Conservation (phyloP, 2,329 filamentous ascomycete species). For the Verticillium isaacii region DNA sequence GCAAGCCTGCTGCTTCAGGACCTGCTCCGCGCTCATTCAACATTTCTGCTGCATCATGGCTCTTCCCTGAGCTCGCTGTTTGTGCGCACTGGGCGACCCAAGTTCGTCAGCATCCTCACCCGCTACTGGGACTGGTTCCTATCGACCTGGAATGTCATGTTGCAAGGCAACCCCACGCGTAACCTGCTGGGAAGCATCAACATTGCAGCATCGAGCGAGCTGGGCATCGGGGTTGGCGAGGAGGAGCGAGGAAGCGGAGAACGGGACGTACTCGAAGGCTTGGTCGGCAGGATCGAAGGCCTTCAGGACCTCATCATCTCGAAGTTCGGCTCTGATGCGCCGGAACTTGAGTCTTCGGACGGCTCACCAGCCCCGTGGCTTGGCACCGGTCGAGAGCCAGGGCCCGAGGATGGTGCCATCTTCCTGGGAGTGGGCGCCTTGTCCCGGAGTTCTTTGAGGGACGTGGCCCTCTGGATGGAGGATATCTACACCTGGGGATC, state of each 20-base stretch:
- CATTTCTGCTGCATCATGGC: conserved; percentile 86
- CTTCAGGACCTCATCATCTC: conserved; percentile 85
- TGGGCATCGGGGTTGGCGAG: conserved; percentile 91
- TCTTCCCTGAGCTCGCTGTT: conserved; percentile 68
- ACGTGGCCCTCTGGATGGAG: conserved; percentile 82
- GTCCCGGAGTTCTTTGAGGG: conserved; percentile 64
- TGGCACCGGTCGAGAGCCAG: conserved; percentile 63
- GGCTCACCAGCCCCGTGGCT: conserved; percentile 53
- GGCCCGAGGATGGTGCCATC: conserved; percentile 74
- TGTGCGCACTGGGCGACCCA: conserved; percentile 55
- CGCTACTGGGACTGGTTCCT: conserved; percentile 74
- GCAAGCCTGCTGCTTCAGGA: conserved; percentile 74
- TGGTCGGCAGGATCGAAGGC: conserved; percentile 73
- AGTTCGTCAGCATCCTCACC: conserved; percentile 68
- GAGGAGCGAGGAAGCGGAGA: conserved; percentile 94
- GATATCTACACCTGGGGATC: conserved; percentile 81
- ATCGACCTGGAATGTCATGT: conserved; percentile 78
- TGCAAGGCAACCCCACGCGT: conserved; percentile 82
- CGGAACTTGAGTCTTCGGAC: conserved; percentile 17
- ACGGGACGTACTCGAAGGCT: conserved; percentile 87
- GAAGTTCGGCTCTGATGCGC: conserved; percentile 59
- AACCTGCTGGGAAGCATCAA: conserved; percentile 81
- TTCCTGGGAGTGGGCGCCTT: conserved; percentile 78
- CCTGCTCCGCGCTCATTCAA: conserved; percentile 73
- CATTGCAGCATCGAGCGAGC: conserved; percentile 81